phyloP scores from a whole-genome alignment of 1,284 basidiomycete genomes.

The Tetrapyrgos nigripes region DNA sequence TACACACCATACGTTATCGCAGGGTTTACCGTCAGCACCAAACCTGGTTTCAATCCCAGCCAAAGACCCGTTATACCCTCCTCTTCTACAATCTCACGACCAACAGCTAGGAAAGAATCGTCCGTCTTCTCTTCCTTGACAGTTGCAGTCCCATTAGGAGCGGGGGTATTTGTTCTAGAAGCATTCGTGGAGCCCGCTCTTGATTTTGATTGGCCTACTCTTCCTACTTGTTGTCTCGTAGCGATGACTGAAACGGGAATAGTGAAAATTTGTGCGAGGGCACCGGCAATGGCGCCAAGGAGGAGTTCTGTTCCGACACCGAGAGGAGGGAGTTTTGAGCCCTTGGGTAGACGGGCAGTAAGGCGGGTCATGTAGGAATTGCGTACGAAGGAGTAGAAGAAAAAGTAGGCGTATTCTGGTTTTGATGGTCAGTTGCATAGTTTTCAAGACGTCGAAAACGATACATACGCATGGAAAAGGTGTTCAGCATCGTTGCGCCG shows the following conservation, averaged over 20 bases:
- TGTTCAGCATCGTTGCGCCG: conserved; percentile 97
- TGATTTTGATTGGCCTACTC: conserved; percentile 22
- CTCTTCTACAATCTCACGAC: conserved; percentile 88
- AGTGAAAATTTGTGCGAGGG: conserved; percentile 96
- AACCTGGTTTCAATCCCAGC: conserved; percentile 91
- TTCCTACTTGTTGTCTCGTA: conserved; percentile 93
- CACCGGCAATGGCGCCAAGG: conserved; percentile 92
- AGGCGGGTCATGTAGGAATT: conserved; percentile 81
- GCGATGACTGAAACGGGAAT: conserved; percentile 98
- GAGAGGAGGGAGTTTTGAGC: conserved; percentile 63
- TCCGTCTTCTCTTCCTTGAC: conserved; percentile 41
- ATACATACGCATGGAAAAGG: conserved; percentile 91
- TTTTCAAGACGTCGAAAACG: background rate
- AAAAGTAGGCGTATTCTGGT: conserved; percentile 98
- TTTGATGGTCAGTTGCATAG: conserved; percentile 10
- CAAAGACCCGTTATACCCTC: conserved; percentile 93
- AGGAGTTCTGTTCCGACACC: conserved; percentile 86
- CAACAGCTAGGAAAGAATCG: conserved; percentile 82
- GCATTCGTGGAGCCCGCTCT: conserved; percentile 9
- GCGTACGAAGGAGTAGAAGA: conserved; percentile 95
- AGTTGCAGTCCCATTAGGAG: conserved; percentile 9
- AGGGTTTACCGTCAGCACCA: conserved; percentile 96
- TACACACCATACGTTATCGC: conserved; percentile 98
- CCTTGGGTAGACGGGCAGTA: conserved; percentile 57
- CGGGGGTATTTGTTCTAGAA: conserved; percentile 1